These are phyloP conservation scores for Lagenidium sp. DNA, from an alignment of 352 stramenopile species.

Conservation along the genomic window DNA sequence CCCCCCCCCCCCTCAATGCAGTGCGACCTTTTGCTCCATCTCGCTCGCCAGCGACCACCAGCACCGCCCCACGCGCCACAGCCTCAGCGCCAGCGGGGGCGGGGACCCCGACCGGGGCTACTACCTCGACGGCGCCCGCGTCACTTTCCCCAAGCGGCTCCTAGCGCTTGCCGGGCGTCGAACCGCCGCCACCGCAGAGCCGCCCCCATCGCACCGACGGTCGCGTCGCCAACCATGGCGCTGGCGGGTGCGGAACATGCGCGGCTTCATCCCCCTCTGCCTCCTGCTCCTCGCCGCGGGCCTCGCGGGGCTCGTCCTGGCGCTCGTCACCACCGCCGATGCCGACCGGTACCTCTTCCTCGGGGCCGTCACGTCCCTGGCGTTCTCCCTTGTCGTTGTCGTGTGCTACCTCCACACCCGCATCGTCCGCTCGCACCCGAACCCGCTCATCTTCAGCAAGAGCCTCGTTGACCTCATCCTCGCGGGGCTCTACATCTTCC, in stretches of 20 bases:
- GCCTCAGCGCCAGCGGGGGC: conserved; percentile 28
- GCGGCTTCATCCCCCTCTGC: conserved; percentile 1
- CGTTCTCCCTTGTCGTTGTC: conserved; percentile 70
- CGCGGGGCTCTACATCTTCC: conserved; percentile 57
- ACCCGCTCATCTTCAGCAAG: conserved; percentile 84
- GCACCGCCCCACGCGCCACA: too few species aligned
- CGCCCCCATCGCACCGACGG: too few species aligned
- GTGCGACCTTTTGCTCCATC: conserved; percentile 52
- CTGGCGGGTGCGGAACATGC: conserved; percentile 1
- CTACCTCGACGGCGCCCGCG: too few species aligned
- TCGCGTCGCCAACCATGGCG: too few species aligned
- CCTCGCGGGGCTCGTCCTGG: conserved; percentile 8
- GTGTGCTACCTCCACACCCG: conserved; percentile 52
- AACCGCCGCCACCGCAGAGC: too few species aligned
- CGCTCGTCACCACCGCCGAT: conserved; percentile 9
- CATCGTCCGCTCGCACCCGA: conserved; percentile 57
- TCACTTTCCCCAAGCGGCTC: too few species aligned
- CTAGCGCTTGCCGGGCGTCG: too few species aligned
- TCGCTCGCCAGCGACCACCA: conserved; percentile 46
- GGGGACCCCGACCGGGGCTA: too few species aligned
- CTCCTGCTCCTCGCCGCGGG: conserved; percentile 6
- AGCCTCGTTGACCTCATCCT: conserved; percentile 73
- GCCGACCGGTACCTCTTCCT: conserved; percentile 47
- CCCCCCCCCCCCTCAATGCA: conserved; percentile 8
- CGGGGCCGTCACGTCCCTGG: conserved; percentile 52